phyloP scores from a whole-genome alignment of 768 basidiomycete genomes.

The Paxillus rubicundulus region DNA sequence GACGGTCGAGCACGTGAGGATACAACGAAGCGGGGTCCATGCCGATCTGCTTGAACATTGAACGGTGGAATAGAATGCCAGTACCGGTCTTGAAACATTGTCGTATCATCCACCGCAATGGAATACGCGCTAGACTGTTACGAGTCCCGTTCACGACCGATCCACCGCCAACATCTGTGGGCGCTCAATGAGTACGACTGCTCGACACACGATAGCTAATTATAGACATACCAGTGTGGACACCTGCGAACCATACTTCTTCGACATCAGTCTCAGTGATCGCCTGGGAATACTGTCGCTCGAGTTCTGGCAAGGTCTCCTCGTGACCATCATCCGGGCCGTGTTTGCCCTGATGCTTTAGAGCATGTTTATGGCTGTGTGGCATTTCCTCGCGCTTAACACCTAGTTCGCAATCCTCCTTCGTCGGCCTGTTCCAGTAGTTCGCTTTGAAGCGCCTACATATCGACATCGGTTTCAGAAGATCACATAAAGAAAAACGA shows the following conservation, averaged over 20 bases:
- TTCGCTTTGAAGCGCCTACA: slow-evolving; percentile 32
- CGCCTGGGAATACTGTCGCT: slow-evolving; percentile 37
- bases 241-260: slow-evolving; percentile 82
- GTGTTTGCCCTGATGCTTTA: background rate
- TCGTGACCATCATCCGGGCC: slow-evolving; percentile 11
- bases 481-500: slow-evolving; percentile 10
- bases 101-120: slow-evolving; percentile 77
- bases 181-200: background rate
- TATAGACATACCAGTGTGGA: slow-evolving; percentile 58
- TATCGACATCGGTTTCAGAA: slow-evolving; percentile 1
- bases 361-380: slow-evolving; percentile 21
- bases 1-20: slow-evolving; percentile 41
- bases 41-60: slow-evolving; percentile 41
- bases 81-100: slow-evolving; percentile 55
- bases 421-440: slow-evolving; percentile 41
- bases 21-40: slow-evolving; percentile 48
- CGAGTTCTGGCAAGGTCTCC: slow-evolving; percentile 33
- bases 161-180: slow-evolving; percentile 74
- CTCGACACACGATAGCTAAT: background rate
- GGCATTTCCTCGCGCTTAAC: slow-evolving; percentile 53
- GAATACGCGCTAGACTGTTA: slow-evolving; percentile 64
- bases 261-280: slow-evolving; percentile 53
- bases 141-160: slow-evolving; percentile 54
- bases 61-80: slow-evolving; percentile 57
- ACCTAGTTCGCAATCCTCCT: slow-evolving; percentile 42